These are phyloP conservation scores for Phytophthora ramorum DNA, from an alignment of 352 stramenopile species.

Conservation along the genomic window DNA sequence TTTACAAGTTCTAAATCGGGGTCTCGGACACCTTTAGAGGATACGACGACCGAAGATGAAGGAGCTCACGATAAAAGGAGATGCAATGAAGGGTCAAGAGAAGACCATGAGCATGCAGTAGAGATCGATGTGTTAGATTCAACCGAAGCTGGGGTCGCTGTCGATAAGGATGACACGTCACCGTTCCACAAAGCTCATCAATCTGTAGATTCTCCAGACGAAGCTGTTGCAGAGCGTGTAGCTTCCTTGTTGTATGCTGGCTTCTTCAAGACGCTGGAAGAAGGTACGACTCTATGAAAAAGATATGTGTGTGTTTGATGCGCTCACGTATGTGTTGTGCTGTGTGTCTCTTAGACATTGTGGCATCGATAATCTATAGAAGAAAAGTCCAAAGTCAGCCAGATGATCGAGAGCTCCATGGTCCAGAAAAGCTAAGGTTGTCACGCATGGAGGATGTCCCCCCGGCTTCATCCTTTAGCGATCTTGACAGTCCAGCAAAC, in stretches of 20 bases:
- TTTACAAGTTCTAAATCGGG: not conserved
- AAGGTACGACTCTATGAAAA: constrained; percentile 20
- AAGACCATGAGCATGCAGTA: not conserved
- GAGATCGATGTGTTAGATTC: not conserved
- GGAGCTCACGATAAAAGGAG: not conserved
- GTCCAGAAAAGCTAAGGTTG: not conserved
- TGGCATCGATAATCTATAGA: not conserved
- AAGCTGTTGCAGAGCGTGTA: constrained; percentile 19
- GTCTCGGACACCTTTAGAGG: not conserved
- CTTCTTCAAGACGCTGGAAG: constrained; percentile 23
- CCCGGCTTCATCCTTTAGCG: not conserved
- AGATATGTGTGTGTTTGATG: not conserved
- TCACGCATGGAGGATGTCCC: not conserved
- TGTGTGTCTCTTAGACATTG: constrained; percentile 24
- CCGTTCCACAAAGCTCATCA: not conserved
- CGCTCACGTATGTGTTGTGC: constrained; percentile 5
- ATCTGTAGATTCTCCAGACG: not conserved
- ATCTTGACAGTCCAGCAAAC: not conserved
- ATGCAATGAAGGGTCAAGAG: not conserved
- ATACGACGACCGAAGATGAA: not conserved
- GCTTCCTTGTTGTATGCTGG: constrained; percentile 30
- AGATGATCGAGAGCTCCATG: not conserved
- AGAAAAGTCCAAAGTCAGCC: constrained; percentile 5
- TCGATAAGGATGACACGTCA: not conserved
- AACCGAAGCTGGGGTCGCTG: not conserved